phyloP scores from a whole-genome alignment of 768 basidiomycete genomes.

The Boletus speciosus region DNA sequence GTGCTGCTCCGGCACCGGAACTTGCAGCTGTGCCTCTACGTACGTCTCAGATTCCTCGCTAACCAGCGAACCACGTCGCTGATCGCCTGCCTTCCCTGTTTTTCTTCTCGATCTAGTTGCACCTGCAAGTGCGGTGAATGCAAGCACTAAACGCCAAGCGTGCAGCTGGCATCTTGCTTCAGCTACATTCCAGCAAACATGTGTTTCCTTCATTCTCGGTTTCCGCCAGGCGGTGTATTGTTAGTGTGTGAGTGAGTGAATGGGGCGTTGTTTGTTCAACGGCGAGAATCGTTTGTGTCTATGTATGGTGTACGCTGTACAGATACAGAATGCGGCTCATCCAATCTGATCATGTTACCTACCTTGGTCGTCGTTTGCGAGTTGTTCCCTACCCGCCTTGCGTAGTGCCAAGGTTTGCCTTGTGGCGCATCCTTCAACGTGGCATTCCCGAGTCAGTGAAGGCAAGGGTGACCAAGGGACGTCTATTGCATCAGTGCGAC shows the following conservation, averaged over 20 bases:
- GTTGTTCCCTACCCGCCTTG: too few species aligned
- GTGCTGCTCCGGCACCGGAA: conserved; percentile 7
- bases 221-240: neutral
- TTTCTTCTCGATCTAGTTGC: neutral
- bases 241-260: neutral
- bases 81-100: neutral
- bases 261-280: neutral
- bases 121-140: conserved; percentile 14
- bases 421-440: too few species aligned
- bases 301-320: neutral
- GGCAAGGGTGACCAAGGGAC: too few species aligned
- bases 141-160: conserved; percentile 6
- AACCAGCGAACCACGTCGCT: neutral
- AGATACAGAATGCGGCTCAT: neutral
- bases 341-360: neutral
- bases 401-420: too few species aligned
- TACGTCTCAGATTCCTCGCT: neutral
- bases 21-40: conserved; percentile 8
- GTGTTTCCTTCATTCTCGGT: neutral
- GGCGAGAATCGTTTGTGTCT: neutral
- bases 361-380: too few species aligned
- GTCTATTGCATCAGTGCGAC: too few species aligned
- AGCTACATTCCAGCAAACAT: neutral
- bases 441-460: too few species aligned
- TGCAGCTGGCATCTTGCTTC: too few species aligned